These are phyloP conservation scores for Persicaria tinctoria DNA, from an alignment of 148 eudicot species.

Conservation along the genomic window DNA sequence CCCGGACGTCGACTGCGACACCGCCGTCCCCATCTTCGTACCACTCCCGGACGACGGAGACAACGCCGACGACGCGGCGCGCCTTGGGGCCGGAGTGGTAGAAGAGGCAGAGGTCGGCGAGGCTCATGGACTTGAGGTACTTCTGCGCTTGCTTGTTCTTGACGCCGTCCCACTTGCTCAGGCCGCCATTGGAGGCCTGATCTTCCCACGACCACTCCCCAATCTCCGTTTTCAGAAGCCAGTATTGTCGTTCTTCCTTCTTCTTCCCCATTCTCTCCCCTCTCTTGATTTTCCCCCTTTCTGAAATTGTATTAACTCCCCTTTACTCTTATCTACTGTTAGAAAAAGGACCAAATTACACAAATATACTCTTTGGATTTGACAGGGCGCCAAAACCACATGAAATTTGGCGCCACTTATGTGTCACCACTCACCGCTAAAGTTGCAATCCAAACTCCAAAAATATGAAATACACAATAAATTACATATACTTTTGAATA, in stretches of 20 bases:
- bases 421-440: too few species aligned
- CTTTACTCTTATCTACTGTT: too few species aligned
- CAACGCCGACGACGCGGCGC: conserved; percentile 80
- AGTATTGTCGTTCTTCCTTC: conserved; percentile 24
- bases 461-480: too few species aligned
- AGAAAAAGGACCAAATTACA: too few species aligned
- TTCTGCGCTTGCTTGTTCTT: conserved; percentile 86
- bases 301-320: too few species aligned
- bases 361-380: too few species aligned
- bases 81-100: conserved; percentile 70
- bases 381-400: too few species aligned
- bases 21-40: conserved; percentile 37
- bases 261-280: neutral
- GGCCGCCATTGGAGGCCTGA: conserved; percentile 55
- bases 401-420: too few species aligned
- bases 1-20: conserved; percentile 69
- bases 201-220: conserved; percentile 96
- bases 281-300: too few species aligned
- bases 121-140: conserved; percentile 55
- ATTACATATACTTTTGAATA: too few species aligned
- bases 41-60: conserved; percentile 56
- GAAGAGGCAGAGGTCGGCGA: conserved; percentile 75
- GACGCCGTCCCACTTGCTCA: conserved; percentile 86
- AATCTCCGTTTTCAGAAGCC: conserved; percentile 85
- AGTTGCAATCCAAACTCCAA: too few species aligned